Evolutionary conservation across 768 basidiomycete genomes (phyloP).

Genomic region (Saitozyma podzolica): DNA sequence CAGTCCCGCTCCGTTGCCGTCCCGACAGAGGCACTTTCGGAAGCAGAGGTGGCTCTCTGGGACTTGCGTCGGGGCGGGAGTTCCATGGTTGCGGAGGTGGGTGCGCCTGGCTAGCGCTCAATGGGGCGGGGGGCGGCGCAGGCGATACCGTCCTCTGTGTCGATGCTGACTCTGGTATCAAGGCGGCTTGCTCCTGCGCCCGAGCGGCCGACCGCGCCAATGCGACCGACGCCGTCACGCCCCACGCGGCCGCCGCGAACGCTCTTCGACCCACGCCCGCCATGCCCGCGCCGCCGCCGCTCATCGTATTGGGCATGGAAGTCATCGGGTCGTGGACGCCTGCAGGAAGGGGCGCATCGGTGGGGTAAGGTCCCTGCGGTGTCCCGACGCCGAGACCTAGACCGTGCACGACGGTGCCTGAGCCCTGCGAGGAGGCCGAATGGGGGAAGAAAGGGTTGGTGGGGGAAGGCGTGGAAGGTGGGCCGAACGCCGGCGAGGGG

Average conservation of each 20-base stretch:
- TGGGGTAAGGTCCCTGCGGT: slow-evolving; percentile 29
- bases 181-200: neutral
- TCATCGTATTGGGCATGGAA: slow-evolving; percentile 26
- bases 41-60: no score
- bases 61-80: no score
- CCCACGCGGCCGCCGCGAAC: slow-evolving; percentile 69
- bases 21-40: no score
- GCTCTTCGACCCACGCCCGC: slow-evolving; percentile 85
- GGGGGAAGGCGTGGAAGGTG: slow-evolving; percentile 13
- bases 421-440: neutral
- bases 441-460: slow-evolving; percentile 25
- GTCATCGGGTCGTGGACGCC: slow-evolving; percentile 19
- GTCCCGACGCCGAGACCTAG: slow-evolving; percentile 29
- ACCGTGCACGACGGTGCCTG: slow-evolving; percentile 23
- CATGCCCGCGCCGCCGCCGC: slow-evolving; percentile 60
- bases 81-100: no score
- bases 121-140: neutral
- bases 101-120: slow-evolving; percentile 1
- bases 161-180: no score
- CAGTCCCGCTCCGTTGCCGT: no score
- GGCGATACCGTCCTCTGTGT: no score
- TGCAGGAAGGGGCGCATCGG: slow-evolving; percentile 24
- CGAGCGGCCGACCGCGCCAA: slow-evolving; percentile 19
- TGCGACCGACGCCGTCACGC: slow-evolving; percentile 39
- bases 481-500: slow-evolving; percentile 11